Evolutionary conservation across 305 asterid genomes (phyloP).

Genomic region (Solanum hybrid): DNA sequence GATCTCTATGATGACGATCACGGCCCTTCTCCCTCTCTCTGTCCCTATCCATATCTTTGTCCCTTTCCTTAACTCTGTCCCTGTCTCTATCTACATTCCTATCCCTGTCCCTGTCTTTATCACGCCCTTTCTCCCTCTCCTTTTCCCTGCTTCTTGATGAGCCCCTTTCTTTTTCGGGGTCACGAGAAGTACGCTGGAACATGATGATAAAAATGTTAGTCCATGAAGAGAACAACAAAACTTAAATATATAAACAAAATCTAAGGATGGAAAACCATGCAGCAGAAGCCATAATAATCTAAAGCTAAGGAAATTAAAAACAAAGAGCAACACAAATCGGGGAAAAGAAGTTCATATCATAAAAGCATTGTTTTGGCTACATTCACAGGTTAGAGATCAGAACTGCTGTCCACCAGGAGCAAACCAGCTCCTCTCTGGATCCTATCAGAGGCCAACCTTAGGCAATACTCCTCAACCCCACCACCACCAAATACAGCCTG

Average conservation of each 20-base stretch:
- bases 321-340: neutral
- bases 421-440: neutral
- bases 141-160: slow-evolving; percentile 15
- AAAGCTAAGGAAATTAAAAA: neutral
- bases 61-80: neutral
- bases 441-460: neutral
- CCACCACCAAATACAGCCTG: neutral
- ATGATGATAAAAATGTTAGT: neutral
- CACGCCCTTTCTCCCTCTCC: slow-evolving; percentile 13
- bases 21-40: slow-evolving; percentile 4
- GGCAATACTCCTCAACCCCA: neutral
- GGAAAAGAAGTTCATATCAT: neutral
- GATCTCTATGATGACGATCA: slow-evolving; percentile 8
- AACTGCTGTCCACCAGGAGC: neutral
- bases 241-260: neutral
- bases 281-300: neutral
- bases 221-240: neutral
- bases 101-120: slow-evolving; percentile 4
- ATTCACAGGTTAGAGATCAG: neutral
- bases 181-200: slow-evolving; percentile 7
- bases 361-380: neutral
- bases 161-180: slow-evolving; percentile 1
- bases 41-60: slow-evolving; percentile 7
- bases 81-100: slow-evolving; percentile 8
- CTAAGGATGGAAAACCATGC: neutral